These are phyloP conservation scores for Taphrina sp. DNA, from an alignment of 1,139 yeast genomes.

Conservation along the genomic window DNA sequence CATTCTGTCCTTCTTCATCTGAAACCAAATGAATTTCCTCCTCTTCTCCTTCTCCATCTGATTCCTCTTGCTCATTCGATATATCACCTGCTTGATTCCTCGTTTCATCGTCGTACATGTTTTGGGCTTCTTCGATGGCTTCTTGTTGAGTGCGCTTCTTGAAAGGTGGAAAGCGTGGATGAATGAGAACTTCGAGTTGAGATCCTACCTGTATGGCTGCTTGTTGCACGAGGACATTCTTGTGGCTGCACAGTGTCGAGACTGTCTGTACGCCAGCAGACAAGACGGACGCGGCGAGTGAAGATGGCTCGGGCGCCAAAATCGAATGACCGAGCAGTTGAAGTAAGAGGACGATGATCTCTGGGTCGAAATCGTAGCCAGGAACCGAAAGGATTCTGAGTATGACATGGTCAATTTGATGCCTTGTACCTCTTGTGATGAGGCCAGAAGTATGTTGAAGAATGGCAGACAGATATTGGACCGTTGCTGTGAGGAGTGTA, in stretches of 20 bases:
- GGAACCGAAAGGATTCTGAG: conserved; percentile 1
- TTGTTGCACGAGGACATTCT: background rate
- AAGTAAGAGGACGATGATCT: background rate
- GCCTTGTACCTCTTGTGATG: conserved; percentile 8
- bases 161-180: conserved; percentile 27
- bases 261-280: conserved; percentile 6
- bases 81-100: background rate
- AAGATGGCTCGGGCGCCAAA: conserved; percentile 10
- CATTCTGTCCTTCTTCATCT: background rate
- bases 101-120: background rate
- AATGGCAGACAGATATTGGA: background rate
- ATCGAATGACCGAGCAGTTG: background rate
- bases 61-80: background rate
- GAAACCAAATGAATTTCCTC: background rate
- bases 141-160: background rate
- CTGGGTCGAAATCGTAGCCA: background rate
- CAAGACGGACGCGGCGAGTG: conserved; percentile 10
- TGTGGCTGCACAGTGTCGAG: background rate
- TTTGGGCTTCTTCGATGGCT: background rate
- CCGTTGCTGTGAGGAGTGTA: background rate
- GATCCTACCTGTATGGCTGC: background rate
- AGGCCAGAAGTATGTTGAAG: conserved; percentile 2
- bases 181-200: conserved; percentile 7
- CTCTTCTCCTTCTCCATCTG: background rate
- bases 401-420: conserved; percentile 1